Conservation (phyloP, 345 rosid species). For the Rhizophora apiculata region DNA sequence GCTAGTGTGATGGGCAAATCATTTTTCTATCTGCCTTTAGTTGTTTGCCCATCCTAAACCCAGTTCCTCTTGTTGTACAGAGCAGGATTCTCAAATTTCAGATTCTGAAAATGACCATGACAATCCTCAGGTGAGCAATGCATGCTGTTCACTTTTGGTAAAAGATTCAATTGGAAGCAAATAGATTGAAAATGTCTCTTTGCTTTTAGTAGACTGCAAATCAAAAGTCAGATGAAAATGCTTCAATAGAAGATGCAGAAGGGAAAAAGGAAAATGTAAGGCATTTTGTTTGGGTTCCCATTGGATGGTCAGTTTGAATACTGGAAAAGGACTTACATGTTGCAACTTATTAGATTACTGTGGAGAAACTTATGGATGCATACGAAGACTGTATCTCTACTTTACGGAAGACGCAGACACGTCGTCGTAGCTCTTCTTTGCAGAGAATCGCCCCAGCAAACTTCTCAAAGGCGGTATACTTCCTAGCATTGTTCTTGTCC, state of each 20-base stretch:
- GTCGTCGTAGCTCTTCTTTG: slow-evolving; percentile 60
- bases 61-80: slow-evolving; percentile 42
- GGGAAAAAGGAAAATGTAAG: slow-evolving; percentile 56
- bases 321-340: background rate
- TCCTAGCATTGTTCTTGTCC: background rate
- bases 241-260: slow-evolving; percentile 31
- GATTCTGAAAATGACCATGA: slow-evolving; percentile 47
- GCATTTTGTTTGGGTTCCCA: background rate
- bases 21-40: background rate
- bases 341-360: slow-evolving; percentile 58
- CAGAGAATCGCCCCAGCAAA: slow-evolving; percentile 79
- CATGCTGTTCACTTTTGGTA: slow-evolving; percentile 5
- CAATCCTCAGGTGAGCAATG: slow-evolving; percentile 49
- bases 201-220: slow-evolving; percentile 28
- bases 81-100: slow-evolving; percentile 38
- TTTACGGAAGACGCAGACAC: slow-evolving; percentile 57
- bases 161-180: slow-evolving; percentile 7
- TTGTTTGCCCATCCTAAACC: background rate
- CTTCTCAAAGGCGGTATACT: slow-evolving; percentile 75
- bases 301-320: background rate
- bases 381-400: slow-evolving; percentile 66
- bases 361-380: slow-evolving; percentile 53
- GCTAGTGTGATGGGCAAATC: slow-evolving; percentile 21
- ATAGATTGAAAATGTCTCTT: slow-evolving; percentile 6
- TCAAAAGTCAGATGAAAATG: slow-evolving; percentile 20